Conservation (phyloP, 495 filamentous ascomycete genomes). For the Penicillium argentinense region DNA sequence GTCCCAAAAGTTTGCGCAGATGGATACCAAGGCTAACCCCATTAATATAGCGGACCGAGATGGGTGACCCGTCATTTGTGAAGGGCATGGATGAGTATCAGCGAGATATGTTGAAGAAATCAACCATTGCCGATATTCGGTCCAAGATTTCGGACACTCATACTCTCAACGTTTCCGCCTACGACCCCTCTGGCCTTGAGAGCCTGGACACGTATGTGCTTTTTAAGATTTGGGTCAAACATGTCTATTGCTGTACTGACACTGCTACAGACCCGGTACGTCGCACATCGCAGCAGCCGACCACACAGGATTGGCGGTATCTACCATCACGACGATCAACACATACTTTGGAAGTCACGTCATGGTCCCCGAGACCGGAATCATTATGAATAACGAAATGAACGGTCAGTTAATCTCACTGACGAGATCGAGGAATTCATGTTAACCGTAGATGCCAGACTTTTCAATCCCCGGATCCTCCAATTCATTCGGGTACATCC, state of each 20-base stretch:
- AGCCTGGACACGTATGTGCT: slow-evolving; percentile 56
- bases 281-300: slow-evolving; percentile 75
- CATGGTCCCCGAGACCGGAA: slow-evolving; percentile 76
- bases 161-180: slow-evolving; percentile 68
- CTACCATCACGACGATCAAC: slow-evolving; percentile 81
- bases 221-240: not conserved
- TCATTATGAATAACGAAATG: slow-evolving; percentile 96
- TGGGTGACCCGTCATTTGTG: slow-evolving; percentile 80
- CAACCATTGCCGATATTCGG: slow-evolving; percentile 58
- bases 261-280: slow-evolving; percentile 57
- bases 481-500: slow-evolving; percentile 82
- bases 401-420: slow-evolving; percentile 54
- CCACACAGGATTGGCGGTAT: slow-evolving; percentile 64
- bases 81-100: slow-evolving; percentile 62
- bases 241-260: not conserved
- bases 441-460: slow-evolving; percentile 26
- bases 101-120: slow-evolving; percentile 59
- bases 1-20: not conserved
- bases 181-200: slow-evolving; percentile 64
- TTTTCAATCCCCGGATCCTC: slow-evolving; percentile 74
- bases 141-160: slow-evolving; percentile 65
- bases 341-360: slow-evolving; percentile 76
- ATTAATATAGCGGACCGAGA: slow-evolving; percentile 49
- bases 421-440: not conserved
- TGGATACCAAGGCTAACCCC: not conserved